phyloP scores from a whole-genome alignment of 2,329 filamentous ascomycete genomes.

The Mycogone perniciosa region DNA sequence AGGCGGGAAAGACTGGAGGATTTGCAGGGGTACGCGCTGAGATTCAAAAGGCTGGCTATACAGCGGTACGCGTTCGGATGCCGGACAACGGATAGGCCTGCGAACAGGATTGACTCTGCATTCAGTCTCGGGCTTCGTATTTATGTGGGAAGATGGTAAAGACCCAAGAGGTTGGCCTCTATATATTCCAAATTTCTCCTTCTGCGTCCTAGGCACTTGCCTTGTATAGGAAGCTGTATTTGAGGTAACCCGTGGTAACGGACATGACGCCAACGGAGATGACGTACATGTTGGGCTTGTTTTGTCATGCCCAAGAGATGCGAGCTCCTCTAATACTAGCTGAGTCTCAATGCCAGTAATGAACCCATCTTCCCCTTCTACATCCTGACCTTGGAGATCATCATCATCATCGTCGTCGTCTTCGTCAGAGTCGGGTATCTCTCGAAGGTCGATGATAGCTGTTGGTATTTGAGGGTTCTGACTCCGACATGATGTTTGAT shows the following conservation, averaged over 20 bases:
- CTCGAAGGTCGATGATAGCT: constrained; percentile 12
- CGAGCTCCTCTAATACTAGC: constrained; percentile 27
- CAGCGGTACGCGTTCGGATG: constrained; percentile 15
- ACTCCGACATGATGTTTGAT: too few relatives aligned
- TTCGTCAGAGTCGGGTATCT: constrained; percentile 48
- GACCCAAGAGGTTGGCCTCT: too few relatives aligned
- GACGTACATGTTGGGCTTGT: not conserved
- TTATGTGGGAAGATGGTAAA: too few relatives aligned
- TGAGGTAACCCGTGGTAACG: not conserved
- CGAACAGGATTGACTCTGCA: too few relatives aligned
- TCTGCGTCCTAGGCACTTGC: not conserved
- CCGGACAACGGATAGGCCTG: constrained; percentile 21
- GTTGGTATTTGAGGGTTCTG: too few relatives aligned
- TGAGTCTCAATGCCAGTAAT: constrained; percentile 29
- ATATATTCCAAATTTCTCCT: not conserved
- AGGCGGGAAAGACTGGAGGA: constrained; percentile 42
- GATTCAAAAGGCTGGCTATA: constrained; percentile 31
- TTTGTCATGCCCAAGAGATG: constrained; percentile 20
- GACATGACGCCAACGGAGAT: not conserved
- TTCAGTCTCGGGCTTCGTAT: not conserved
- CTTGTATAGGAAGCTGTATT: not conserved
- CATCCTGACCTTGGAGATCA: constrained; percentile 1
- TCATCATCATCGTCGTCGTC: constrained; percentile 33
- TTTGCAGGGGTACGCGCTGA: constrained; percentile 46
- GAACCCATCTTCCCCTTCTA: constrained; percentile 18